phyloP scores from a whole-genome alignment of 1,284 basidiomycete species.

The Volvariella volvacea region DNA sequence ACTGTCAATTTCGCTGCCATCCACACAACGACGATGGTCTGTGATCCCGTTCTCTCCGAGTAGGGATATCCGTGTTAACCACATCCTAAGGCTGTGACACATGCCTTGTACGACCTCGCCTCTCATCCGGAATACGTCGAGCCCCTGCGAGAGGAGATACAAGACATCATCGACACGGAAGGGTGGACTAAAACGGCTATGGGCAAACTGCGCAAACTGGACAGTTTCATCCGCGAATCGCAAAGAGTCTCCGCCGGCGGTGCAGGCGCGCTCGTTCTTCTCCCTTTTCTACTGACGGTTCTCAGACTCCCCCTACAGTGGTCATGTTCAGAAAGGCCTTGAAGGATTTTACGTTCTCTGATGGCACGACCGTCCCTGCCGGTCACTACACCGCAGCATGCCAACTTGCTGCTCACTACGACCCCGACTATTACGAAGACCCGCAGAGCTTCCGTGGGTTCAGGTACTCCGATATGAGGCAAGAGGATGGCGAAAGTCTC shows the following conservation, averaged over 20 bases:
- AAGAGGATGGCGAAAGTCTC: constrained; percentile 15
- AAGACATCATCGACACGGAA: constrained; percentile 24
- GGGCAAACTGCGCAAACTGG: constrained; percentile 36
- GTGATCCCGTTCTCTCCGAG: background rate
- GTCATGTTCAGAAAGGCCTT: constrained; percentile 22
- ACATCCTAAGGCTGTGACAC: constrained; percentile 23
- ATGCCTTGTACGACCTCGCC: constrained; percentile 34
- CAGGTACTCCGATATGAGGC: constrained; percentile 15
- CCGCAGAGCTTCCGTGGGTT: constrained; percentile 27
- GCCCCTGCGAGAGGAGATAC: constrained; percentile 39
- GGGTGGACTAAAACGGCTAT: constrained; percentile 40
- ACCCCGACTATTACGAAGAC: constrained; percentile 20
- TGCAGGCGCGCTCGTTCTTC: background rate
- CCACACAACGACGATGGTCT: constrained; percentile 14
- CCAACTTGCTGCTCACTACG: constrained; percentile 20
- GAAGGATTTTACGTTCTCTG: constrained; percentile 30
- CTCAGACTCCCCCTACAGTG: constrained; percentile 11
- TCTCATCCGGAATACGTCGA: constrained; percentile 30
- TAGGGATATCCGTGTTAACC: background rate
- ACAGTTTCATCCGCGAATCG: constrained; percentile 45
- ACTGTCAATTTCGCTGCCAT: constrained; percentile 16
- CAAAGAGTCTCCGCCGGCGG: constrained; percentile 24
- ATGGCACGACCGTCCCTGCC: constrained; percentile 29
- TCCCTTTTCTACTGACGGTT: background rate
- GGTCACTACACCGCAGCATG: constrained; percentile 23